Conservation (phyloP, 1,139 yeast genomes). For the Kodamaea suecica region DNA sequence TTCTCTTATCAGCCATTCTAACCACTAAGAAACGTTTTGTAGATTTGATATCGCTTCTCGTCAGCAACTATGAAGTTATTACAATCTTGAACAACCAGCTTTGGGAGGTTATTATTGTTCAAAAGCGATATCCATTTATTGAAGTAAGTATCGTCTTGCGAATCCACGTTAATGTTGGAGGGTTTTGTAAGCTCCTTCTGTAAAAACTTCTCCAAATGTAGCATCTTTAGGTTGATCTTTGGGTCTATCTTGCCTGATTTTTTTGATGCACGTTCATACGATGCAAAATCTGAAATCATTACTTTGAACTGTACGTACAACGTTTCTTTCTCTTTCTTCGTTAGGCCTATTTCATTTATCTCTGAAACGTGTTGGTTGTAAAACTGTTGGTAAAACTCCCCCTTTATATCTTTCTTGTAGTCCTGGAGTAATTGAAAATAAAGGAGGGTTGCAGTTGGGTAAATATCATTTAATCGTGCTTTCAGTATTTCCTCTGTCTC, state of each 20-base stretch:
- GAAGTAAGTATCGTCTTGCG: slow-evolving; percentile 13
- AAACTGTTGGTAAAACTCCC: slow-evolving; percentile 28
- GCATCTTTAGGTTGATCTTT: slow-evolving; percentile 28
- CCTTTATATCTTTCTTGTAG: slow-evolving; percentile 29
- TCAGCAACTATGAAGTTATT: slow-evolving; percentile 44
- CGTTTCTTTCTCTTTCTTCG: slow-evolving; percentile 20
- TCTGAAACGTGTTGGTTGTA: slow-evolving; percentile 17
- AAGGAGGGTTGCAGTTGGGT: slow-evolving; percentile 25
- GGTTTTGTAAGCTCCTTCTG: too few species aligned
- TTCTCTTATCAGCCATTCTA: neutral
- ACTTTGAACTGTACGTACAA: slow-evolving; percentile 24
- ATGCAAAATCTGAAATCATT: slow-evolving; percentile 26
- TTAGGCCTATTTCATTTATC: slow-evolving; percentile 15
- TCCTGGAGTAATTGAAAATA: slow-evolving; percentile 29
- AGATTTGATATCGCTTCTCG: slow-evolving; percentile 35
- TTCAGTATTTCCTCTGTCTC: neutral
- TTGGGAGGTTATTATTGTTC: slow-evolving; percentile 22
- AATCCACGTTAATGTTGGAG: neutral
- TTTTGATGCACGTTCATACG: slow-evolving; percentile 25
- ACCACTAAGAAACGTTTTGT: slow-evolving; percentile 11
- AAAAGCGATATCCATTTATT: slow-evolving; percentile 32
- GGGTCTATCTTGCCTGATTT: slow-evolving; percentile 14
- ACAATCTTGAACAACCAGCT: slow-evolving; percentile 25
- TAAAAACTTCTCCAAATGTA: slow-evolving; percentile 21
- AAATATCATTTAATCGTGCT: slow-evolving; percentile 7